Conservation (phyloP, 2,329 filamentous ascomycete species). For the Decorospora gaudefroyi region DNA sequence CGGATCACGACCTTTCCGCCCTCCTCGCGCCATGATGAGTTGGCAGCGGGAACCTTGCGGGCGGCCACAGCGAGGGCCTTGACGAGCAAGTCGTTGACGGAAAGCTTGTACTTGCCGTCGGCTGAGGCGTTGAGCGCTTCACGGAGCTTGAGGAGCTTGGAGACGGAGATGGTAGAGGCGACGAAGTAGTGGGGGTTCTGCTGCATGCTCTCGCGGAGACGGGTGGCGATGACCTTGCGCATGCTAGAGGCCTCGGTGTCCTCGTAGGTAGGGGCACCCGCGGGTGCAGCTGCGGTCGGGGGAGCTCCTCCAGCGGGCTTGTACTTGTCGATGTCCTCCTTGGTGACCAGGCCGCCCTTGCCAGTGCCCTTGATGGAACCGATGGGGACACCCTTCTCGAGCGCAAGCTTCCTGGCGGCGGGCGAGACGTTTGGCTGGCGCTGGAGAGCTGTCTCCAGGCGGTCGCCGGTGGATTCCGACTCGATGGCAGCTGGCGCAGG, state of each 20-base stretch:
- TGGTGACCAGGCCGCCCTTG: slow-evolving; percentile 82
- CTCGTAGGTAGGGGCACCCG: slow-evolving; percentile 70
- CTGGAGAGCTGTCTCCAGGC: slow-evolving; percentile 81
- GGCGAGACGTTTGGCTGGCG: slow-evolving; percentile 75
- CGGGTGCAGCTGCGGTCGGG: slow-evolving; percentile 56
- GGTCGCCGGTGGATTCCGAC: slow-evolving; percentile 73
- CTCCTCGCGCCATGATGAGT: slow-evolving; percentile 87
- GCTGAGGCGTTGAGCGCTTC: slow-evolving; percentile 86
- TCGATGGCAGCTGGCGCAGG: slow-evolving; percentile 67
- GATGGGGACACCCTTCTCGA: slow-evolving; percentile 80
- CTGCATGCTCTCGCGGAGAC: slow-evolving; percentile 84
- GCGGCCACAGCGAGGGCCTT: slow-evolving; percentile 90
- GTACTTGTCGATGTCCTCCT: slow-evolving; percentile 90
- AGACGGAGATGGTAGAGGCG: slow-evolving; percentile 84
- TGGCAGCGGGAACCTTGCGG: slow-evolving; percentile 92
- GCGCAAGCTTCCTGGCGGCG: slow-evolving; percentile 78
- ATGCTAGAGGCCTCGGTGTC: slow-evolving; percentile 86
- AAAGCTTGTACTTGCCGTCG: slow-evolving; percentile 96
- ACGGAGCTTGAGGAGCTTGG: slow-evolving; percentile 94
- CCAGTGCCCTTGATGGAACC: slow-evolving; percentile 84
- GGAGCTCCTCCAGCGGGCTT: slow-evolving; percentile 59
- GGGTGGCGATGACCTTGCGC: slow-evolving; percentile 96
- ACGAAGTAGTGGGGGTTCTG: slow-evolving; percentile 99
- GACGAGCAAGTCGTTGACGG: slow-evolving; percentile 99
- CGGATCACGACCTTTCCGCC: slow-evolving; percentile 80